Evolutionary conservation across 768 basidiomycete species (phyloP), one percentile per base, ranked within the genome.

Genomic region (Cytidiella melzeri): DNA sequence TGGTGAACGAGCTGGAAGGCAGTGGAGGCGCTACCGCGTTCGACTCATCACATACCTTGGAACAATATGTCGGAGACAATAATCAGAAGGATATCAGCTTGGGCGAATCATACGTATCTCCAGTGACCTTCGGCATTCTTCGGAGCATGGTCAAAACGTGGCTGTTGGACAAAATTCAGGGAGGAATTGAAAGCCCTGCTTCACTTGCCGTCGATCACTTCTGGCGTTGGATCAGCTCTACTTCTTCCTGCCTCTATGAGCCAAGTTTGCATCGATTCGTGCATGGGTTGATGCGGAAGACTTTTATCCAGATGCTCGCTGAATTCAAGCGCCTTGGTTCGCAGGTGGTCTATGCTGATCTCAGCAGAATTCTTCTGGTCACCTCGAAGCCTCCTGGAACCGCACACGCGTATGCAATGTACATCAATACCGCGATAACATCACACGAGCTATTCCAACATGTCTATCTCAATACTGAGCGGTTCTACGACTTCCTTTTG

Each of bases 1-100:
- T 95, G 48, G 91, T 99, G 54, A 97, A 99, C 69, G 96, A 99
- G 63, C 76, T 99, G 58, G 96, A 99, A 66, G 96, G 96, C 1
- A 91, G 87, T 51, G 88, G 93, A 1, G 95, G 94, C 3, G 75
- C 92, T 5, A 91, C 94, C 0, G 90, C 93, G 0, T 97, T 98
- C 60, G 94, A 97, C 62, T 89, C 92, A 4, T 90, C 92, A 2
- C 91, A 83, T 60, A 98, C 90, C 15, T 69, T 99, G 52, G 87
- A 92, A 59, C 87, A 96, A 51, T 96, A 94, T 65, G 76, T 84
- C 43, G 83, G 79, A 40, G 81, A 82, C 20, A 84, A 85, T 21
- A 67, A 68, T 18, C 65, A 69, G 27, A 77, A 86, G 2, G 84
- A 88, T 50, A 72, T 93, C 46, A 85, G 85, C 7, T 74, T 98